phyloP scores from a whole-genome alignment of 2,329 filamentous ascomycete species.

The Neocucurbitaria cava region DNA sequence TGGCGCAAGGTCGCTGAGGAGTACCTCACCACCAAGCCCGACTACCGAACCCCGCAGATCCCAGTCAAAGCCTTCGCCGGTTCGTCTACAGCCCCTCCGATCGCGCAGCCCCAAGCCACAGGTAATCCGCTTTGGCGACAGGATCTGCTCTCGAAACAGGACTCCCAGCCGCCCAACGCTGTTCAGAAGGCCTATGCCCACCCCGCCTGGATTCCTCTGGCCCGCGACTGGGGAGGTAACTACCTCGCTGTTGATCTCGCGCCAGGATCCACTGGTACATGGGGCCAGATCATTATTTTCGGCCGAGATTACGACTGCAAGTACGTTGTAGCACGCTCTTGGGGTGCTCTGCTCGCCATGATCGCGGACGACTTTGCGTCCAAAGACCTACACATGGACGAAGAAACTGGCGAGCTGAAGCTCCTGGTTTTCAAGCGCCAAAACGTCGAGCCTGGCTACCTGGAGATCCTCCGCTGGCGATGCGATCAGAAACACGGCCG shows the following conservation, averaged over 20 bases:
- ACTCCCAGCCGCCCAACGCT: constrained; percentile 83
- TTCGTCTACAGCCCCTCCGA: constrained; percentile 72
- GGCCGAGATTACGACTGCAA: constrained; percentile 98
- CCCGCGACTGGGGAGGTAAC: constrained; percentile 98
- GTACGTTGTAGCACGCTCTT: constrained; percentile 92
- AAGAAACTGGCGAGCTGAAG: constrained; percentile 90
- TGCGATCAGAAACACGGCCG: constrained; percentile 92
- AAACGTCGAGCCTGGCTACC: constrained; percentile 89
- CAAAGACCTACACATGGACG: constrained; percentile 90
- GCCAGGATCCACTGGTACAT: constrained; percentile 85
- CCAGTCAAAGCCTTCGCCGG: constrained; percentile 77
- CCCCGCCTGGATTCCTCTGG: constrained; percentile 92
- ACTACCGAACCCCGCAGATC: constrained; percentile 65
- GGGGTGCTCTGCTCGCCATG: constrained; percentile 83
- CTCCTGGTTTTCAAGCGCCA: constrained; percentile 81
- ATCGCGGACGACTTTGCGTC: constrained; percentile 93
- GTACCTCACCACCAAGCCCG: constrained; percentile 69
- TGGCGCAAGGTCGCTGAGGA: constrained; percentile 95
- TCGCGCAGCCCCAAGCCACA: constrained; percentile 57
- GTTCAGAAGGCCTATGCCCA: constrained; percentile 95
- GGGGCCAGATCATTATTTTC: constrained; percentile 97
- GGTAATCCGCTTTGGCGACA: constrained; percentile 78
- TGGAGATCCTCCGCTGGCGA: constrained; percentile 94
- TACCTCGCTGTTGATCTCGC: constrained; percentile 93
- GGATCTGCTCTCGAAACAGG: constrained; percentile 82